A percentile compares a stretch with the other conserved stretches of the same genome.
These are phyloP conservation scores for Pleurotus cornucopiae DNA, from an alignment of 768 basidiomycete genomes.

Conservation along the genomic window DNA sequence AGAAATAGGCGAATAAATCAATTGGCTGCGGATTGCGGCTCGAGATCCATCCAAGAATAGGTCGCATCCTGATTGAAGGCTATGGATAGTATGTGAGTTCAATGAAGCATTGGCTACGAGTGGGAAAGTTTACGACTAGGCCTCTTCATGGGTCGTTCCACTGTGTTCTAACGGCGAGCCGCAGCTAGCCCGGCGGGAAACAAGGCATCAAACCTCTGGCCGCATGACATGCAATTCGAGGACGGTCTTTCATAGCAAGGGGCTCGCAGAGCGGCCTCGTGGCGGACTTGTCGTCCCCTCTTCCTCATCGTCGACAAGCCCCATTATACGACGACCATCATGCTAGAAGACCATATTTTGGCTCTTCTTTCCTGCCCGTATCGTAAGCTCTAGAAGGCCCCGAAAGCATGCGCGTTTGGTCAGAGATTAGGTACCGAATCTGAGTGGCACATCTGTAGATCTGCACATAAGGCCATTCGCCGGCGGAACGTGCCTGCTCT, in stretches of 20 bases:
- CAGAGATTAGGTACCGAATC: slow-evolving; percentile 8
- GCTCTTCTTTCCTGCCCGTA: background rate
- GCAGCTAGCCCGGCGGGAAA: background rate
- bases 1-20: background rate
- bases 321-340: background rate
- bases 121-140: background rate
- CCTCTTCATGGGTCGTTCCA: background rate
- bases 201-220: background rate
- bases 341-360: background rate
- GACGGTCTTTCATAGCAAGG: background rate
- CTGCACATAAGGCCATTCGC: slow-evolving; percentile 3
- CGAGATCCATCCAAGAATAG: background rate
- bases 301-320: background rate
- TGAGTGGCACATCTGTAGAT: slow-evolving; percentile 3
- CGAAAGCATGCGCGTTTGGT: background rate
- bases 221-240: background rate
- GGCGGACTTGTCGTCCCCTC: background rate
- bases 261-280: background rate
- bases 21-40: background rate
- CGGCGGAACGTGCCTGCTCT: slow-evolving; percentile 6
- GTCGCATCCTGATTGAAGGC: background rate
- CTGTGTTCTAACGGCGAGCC: background rate
- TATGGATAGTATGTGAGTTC: background rate
- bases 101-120: background rate
- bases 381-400: background rate